Evolutionary conservation across 2,329 filamentous ascomycete genomes (phyloP).

Genomic region (Triangularia verruculosa): DNA sequence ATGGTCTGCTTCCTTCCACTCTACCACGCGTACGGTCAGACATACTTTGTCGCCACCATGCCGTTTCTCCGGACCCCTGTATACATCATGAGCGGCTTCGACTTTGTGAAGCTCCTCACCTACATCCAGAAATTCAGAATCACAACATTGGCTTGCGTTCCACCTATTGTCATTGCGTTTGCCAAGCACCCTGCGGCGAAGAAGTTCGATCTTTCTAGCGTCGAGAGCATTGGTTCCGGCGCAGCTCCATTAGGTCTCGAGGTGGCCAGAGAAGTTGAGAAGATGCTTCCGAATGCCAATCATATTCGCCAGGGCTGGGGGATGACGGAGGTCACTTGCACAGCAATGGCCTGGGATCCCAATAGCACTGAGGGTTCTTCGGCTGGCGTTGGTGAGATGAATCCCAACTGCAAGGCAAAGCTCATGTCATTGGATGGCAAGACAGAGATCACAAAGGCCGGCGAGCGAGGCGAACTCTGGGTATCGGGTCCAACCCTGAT

Average conservation of each 20-base stretch:
- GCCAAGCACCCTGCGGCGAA: conserved; percentile 66
- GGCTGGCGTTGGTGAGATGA: conserved; percentile 61
- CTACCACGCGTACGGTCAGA: conserved; percentile 73
- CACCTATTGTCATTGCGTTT: conserved; percentile 70
- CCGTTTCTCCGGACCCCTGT: conserved; percentile 59
- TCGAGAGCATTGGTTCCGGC: conserved; percentile 59
- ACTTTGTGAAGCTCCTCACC: conserved; percentile 69
- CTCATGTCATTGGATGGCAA: conserved; percentile 58
- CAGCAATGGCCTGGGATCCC: conserved; percentile 63
- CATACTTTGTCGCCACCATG: conserved; percentile 61
- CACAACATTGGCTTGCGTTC: conserved; percentile 64
- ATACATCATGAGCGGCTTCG: conserved; percentile 77
- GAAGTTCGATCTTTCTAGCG: conserved; percentile 65
- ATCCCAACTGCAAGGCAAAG: conserved; percentile 66
- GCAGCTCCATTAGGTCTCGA: conserved; percentile 67
- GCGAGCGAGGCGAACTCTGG: conserved; percentile 68
- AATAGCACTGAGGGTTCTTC: conserved; percentile 39
- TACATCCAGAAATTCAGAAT: conserved; percentile 67
- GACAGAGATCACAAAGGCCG: conserved; percentile 47
- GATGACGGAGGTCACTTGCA: conserved; percentile 81
- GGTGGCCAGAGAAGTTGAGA: conserved; percentile 56
- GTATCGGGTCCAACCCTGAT: conserved; percentile 69
- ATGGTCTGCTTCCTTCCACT: conserved; percentile 70
- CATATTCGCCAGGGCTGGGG: conserved; percentile 70
- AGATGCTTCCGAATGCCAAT: conserved; percentile 44